Evolutionary conservation across 352 stramenopile genomes (phyloP).

Genomic region (Poterioochromonas sp.): DNA sequence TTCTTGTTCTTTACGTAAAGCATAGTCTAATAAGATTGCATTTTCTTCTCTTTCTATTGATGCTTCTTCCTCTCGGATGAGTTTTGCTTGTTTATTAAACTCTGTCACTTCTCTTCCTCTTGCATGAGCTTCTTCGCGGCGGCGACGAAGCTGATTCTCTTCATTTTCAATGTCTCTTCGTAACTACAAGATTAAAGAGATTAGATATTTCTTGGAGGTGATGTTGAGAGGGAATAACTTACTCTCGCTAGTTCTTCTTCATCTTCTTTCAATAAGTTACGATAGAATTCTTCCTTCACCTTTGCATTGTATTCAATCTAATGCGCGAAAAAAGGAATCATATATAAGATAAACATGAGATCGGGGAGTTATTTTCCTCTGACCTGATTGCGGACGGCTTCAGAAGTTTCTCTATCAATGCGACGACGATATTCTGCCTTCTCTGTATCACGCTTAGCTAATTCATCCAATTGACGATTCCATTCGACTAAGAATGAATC

Average conservation of each 20-base stretch:
- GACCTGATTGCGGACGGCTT: not conserved
- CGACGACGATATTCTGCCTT: not conserved
- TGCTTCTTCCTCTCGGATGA: constrained; percentile 30
- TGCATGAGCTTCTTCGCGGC: not conserved
- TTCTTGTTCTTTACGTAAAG: constrained; percentile 42
- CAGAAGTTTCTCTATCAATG: constrained; percentile 1
- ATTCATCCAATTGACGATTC: constrained; percentile 20
- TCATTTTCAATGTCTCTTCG: constrained; percentile 9
- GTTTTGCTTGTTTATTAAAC: constrained; percentile 38
- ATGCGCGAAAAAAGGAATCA: not conserved
- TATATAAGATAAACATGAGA: not conserved
- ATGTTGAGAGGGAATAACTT: not conserved
- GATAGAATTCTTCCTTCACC: not conserved
- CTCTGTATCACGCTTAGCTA: not conserved
- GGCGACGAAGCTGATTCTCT: not conserved
- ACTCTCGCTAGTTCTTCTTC: constrained; percentile 5
- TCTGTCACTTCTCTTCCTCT: constrained; percentile 37
- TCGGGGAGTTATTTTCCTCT: too few species aligned
- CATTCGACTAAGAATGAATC: constrained; percentile 1
- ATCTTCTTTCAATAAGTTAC: not conserved
- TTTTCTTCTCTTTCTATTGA: constrained; percentile 36
- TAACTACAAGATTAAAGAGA: constrained; percentile 2
- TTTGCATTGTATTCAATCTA: constrained; percentile 17
- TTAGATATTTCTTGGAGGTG: not conserved
- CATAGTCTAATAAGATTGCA: constrained; percentile 42